Base-by-base conservation (phyloP, 1,284 basidiomycete species). In the Microbotryomycetes sp. region DNA sequence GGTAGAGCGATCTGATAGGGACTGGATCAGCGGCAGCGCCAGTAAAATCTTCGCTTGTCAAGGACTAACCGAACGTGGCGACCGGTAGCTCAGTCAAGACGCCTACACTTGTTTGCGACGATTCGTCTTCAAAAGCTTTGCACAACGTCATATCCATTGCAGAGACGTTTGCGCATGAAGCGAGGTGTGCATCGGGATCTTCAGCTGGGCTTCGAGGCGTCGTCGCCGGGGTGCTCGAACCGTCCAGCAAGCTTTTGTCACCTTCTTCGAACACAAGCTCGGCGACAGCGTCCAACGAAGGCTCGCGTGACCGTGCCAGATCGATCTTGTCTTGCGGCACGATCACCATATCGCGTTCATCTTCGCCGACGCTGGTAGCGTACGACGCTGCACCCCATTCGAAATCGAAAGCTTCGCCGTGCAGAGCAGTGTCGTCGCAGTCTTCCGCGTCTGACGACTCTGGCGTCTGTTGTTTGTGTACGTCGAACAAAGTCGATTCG, bases 381-480 rank as follows among this genome's bases (percentile, higher is more conserved):
- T 61, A 68, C 18, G 66, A 66, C 18, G 65, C 66, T 30, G 49
- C 45, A 7, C 66, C 61, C 66, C 66, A 68, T 45, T 68, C 66
- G 30, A 68, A 68, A 31, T 68, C 66, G 29, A 68, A 63, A 21
- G 54, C 56, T 41, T 62, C 66, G 50, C 61, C 66, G 24, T 57
- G 64, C 16, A 68, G 64, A 63, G 65, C 65, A 5, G 66, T 61
- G 28, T 68, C 66, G 54, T 68, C 64, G 45, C 62, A 65, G 53
- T 68, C 66, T 45, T 66, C 66, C 49, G 65, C 64, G 46, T 65
- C 23, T 2, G 55, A 13, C 4, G 59, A 47, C 29, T 47, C 56
- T 23, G 58, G 60, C 13, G 57, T 49, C 18, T 48, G 41, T 1
- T 59, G 56, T 1, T 59, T 55, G 4, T 59, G 57, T 13, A 30